phyloP scores from a whole-genome alignment of 345 rosid species.

The Ailanthus altissimus region DNA sequence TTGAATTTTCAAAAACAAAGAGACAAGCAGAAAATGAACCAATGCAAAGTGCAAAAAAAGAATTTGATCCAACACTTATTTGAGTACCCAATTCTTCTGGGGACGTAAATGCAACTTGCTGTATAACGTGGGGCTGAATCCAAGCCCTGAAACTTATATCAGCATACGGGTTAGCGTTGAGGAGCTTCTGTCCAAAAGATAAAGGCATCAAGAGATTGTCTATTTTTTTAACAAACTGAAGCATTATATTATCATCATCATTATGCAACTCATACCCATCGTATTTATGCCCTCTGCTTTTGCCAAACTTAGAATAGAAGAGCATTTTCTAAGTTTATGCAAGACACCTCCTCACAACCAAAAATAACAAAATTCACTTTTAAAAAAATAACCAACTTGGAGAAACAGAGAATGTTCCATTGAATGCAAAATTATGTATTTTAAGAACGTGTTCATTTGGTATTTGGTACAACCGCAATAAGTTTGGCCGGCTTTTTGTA shows the following conservation, averaged over 20 bases:
- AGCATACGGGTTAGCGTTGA: background rate
- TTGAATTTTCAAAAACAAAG: no score
- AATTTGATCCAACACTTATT: no score
- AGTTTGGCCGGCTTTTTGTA: no score
- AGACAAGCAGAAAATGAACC: no score
- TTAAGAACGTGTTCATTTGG: no score
- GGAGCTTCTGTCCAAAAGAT: background rate
- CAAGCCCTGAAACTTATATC: background rate
- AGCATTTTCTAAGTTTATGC: no score
- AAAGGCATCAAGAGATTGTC: background rate
- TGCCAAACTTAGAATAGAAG: background rate
- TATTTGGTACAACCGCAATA: background rate
- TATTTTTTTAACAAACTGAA: background rate
- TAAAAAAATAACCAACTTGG: background rate
- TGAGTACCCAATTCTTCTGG: background rate
- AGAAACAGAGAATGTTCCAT: background rate
- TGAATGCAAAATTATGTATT: background rate
- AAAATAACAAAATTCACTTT: no score
- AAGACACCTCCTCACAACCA: no score
- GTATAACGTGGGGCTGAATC: background rate
- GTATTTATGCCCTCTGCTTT: no score
- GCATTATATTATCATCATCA: no score
- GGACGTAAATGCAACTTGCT: background rate
- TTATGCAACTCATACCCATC: no score
- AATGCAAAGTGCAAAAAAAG: no score